Conservation (phyloP, 108 stramenopile species). For the Skeletonema potamos region DNA sequence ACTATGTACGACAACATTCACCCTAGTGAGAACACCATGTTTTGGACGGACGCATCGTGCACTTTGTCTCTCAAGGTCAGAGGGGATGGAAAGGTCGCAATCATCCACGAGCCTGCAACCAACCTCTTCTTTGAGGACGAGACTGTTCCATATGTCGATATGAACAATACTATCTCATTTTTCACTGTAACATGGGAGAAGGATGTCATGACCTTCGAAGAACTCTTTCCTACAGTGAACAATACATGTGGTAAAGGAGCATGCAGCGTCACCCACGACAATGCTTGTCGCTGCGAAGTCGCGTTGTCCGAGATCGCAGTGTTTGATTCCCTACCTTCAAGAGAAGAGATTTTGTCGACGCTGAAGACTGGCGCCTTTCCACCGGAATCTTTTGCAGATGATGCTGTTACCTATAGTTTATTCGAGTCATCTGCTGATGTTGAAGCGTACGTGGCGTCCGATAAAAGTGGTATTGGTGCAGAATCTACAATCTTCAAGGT, state of each 20-base stretch:
- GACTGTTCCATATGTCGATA: constrained; percentile 36
- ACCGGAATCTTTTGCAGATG: constrained; percentile 32
- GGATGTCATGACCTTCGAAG: constrained; percentile 16
- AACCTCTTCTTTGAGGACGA: constrained; percentile 4
- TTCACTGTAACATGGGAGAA: constrained; percentile 38
- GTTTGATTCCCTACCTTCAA: constrained; percentile 35
- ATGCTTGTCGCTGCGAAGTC: constrained; percentile 28
- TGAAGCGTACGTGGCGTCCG: constrained; percentile 24
- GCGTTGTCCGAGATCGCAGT: constrained; percentile 14
- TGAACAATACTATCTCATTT: constrained; percentile 11
- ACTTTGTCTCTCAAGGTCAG: constrained; percentile 26
- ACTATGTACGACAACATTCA: constrained; percentile 13
- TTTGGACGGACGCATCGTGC: constrained; percentile 40
- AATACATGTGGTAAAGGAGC: constrained; percentile 43
- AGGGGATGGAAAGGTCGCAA: constrained; percentile 38
- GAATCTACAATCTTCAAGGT: constrained; percentile 42
- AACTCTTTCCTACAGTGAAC: constrained; percentile 28
- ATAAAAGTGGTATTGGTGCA: constrained; percentile 16
- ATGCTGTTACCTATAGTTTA: constrained; percentile 10
- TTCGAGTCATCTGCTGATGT: constrained; percentile 19
- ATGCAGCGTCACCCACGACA: constrained; percentile 14
- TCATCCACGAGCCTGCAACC: constrained; percentile 14
- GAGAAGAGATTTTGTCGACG: constrained; percentile 30
- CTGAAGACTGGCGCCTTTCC: constrained; percentile 48
- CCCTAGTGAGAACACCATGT: constrained; percentile 29